Percentiles rank a stretch among this genome's conserved stretches.
Evolutionary conservation across 495 filamentous ascomycete genomes (phyloP).

Genomic region (Trichoderma gamsii): DNA sequence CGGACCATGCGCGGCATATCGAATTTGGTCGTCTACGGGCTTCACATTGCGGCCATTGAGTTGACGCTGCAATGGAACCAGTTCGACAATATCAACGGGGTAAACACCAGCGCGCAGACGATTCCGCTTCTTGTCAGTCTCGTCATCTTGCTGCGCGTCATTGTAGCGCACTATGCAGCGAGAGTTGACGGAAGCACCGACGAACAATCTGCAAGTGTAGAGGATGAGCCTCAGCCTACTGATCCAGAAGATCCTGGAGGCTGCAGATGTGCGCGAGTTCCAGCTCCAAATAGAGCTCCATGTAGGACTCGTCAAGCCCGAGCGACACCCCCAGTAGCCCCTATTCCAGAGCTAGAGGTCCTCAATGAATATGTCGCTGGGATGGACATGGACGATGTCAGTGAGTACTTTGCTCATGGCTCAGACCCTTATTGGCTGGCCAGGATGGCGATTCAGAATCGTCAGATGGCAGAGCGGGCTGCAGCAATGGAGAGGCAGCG

Average conservation of each 20-base stretch:
- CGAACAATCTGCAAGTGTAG: neutral
- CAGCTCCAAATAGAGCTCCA: neutral
- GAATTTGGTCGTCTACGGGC: neutral
- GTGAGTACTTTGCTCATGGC: neutral
- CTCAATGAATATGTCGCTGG: neutral
- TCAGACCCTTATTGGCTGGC: neutral
- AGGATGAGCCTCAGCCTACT: neutral
- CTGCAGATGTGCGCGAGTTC: neutral
- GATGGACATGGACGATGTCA: neutral
- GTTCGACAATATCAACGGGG: conserved; percentile 2
- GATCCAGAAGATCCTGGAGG: neutral
- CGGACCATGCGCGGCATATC: conserved; percentile 6
- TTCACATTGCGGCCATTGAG: conserved; percentile 16
- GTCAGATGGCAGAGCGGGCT: neutral
- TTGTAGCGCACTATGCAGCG: neutral
- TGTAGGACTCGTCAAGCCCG: neutral
- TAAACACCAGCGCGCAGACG: conserved; percentile 9
- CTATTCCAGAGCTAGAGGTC: neutral
- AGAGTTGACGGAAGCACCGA: neutral
- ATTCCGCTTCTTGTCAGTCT: conserved; percentile 14
- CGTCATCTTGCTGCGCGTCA: neutral
- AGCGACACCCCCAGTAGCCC: neutral
- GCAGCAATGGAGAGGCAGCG: neutral
- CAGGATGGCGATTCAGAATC: neutral
- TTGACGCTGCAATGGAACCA: conserved; percentile 15